Conservation (phyloP, 306 rosid genomes). For the Vigna hirtella region DNA sequence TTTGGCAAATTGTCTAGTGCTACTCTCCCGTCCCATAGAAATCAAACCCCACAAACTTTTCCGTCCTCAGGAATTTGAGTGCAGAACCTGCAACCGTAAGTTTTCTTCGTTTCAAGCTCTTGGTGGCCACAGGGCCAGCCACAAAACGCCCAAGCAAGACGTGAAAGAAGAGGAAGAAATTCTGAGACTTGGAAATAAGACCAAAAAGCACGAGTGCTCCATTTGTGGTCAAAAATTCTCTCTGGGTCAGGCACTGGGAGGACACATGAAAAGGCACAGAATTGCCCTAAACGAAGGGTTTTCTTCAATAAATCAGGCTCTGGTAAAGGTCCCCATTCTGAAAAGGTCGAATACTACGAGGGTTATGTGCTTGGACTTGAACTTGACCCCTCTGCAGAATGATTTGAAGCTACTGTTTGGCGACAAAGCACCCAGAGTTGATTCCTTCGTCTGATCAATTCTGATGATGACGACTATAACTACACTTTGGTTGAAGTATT, state of each 20-base stretch:
- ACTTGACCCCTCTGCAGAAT: conserved; percentile 81
- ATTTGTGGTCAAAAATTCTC: conserved; percentile 72
- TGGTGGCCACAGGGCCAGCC: conserved; percentile 92
- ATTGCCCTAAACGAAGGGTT: conserved; percentile 20
- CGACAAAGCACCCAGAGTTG: conserved; percentile 60
- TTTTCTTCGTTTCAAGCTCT: conserved; percentile 88
- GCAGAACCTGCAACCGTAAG: conserved; percentile 76
- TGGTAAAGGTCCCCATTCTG: conserved; percentile 47
- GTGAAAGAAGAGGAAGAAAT: background rate
- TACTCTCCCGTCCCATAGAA: conserved; percentile 46
- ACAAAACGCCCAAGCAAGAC: conserved; percentile 50
- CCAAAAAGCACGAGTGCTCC: conserved; percentile 64
- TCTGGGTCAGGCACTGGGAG: conserved; percentile 84
- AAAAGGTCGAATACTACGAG: conserved; percentile 51
- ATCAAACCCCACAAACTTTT: conserved; percentile 38
- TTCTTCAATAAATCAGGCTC: conserved; percentile 11
- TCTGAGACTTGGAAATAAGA: conserved; percentile 13
- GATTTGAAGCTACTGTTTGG: conserved; percentile 73
- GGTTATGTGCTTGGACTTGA: conserved; percentile 64
- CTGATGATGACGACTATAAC: background rate
- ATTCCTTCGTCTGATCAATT: conserved; percentile 47
- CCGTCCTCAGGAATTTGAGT: conserved; percentile 48
- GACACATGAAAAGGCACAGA: conserved; percentile 75
- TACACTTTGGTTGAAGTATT: background rate
- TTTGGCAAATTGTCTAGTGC: conserved; percentile 52